Percentiles rank a stretch among this genome's conserved stretches.
Evolutionary conservation across 345 rosid genomes (phyloP).

Genomic region (Aquilaria sinensis): DNA sequence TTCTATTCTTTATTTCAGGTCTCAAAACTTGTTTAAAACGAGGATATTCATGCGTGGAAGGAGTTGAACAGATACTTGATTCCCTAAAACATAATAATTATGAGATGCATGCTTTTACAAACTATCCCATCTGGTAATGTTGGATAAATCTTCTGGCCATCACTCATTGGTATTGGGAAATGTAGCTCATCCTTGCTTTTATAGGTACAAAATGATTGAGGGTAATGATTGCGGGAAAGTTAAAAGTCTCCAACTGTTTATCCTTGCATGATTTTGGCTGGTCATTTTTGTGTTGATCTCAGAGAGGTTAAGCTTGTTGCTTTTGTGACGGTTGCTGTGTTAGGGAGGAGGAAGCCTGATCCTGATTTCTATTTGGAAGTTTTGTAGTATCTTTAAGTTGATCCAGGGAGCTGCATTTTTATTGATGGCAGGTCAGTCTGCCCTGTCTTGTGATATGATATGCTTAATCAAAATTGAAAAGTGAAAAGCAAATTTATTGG

Average conservation of each 20-base stretch:
- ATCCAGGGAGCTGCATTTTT: constrained; percentile 69
- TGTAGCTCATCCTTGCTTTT: constrained; percentile 10
- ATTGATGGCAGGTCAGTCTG: constrained; percentile 67
- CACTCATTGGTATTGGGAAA: not conserved
- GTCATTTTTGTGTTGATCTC: not conserved
- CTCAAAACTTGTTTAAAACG: constrained; percentile 64
- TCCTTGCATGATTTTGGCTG: constrained; percentile 11
- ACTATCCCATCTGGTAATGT: constrained; percentile 77
- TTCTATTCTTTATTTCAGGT: constrained; percentile 33
- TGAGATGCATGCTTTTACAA: constrained; percentile 93
- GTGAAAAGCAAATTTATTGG: too few relatives aligned
- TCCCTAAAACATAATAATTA: constrained; percentile 42
- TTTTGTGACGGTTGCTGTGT: not conserved
- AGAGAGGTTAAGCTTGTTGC: not conserved
- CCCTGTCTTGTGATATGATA: not conserved
- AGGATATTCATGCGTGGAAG: constrained; percentile 74
- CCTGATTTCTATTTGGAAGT: constrained; percentile 58
- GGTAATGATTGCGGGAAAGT: constrained; percentile 77
- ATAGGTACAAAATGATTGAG: constrained; percentile 72
- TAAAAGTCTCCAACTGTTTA: constrained; percentile 63
- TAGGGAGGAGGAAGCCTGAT: constrained; percentile 96
- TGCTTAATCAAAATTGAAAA: too few relatives aligned
- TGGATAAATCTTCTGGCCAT: not conserved
- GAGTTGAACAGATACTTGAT: constrained; percentile 63
- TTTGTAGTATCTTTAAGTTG: constrained; percentile 53